Base-by-base conservation (phyloP, 306 rosid species). In the Astragalus membranaceus region DNA sequence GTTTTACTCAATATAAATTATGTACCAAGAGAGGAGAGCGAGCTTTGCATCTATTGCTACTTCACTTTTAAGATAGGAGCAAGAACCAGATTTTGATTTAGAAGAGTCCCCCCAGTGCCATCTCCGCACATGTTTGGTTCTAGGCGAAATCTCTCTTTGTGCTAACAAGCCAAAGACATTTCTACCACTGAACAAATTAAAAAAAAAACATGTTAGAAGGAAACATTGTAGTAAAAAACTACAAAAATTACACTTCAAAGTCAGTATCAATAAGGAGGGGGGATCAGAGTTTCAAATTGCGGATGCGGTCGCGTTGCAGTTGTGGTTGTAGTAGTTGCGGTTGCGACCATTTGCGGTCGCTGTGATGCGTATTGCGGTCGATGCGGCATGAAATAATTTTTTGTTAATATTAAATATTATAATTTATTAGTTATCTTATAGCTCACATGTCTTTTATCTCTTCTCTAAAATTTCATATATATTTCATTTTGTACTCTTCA, bases 1-100 rank as follows among this genome's bases (percentile, higher is more conserved):
- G 4, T 75, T 51, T 51, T 36, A 23, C 17, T 75, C 4, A 1
- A 61, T 14, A 64, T 35, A 64, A 17, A 23, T 5, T 41, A 7
- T 47, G 44, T 82, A 82, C 86, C 86, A 82, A 66, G 86, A 82
- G 65, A 78, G 76, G 36, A 82, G 83, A 82, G 81, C 79, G 10
- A 50, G 37, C 35, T 72, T 75, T 60, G 79, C 79, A 75, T 75
- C 83, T 52, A 65, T 32, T 35, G 17, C 47, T 66, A 13, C 81
- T 64, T 75, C 84, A 51, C 53, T 66, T 66, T 41, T 66, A 36
- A 55, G 48, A 48, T 17, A 37, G 67, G 70, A 37, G 39, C 29
- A 56, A 54, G 77, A 63, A 49, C 66, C 46, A 58, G 80, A 70
- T 48, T 80, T 80, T 7, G 47, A 26, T 72, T 72, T 61, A 54